Evolutionary conservation across 2,329 filamentous ascomycete genomes (phyloP).

Genomic region (Paraphaeosphaeria sporulosa): DNA sequence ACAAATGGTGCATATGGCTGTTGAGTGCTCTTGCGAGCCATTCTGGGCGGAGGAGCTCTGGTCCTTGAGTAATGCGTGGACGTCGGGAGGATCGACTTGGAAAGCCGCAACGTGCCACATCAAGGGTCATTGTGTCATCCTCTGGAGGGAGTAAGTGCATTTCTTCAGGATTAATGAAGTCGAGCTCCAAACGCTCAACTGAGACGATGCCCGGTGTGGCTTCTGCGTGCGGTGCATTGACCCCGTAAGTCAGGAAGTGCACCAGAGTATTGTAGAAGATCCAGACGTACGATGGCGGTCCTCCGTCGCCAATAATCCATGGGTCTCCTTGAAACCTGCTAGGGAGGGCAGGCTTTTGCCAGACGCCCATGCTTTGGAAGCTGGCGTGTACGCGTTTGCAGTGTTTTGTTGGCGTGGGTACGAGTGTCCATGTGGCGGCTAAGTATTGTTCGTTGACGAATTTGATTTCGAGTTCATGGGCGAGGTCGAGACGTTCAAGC

Average conservation of each 20-base stretch:
- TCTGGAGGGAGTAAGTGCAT: not conserved
- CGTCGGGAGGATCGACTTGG: not conserved
- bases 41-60: slow-evolving; percentile 10
- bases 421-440: slow-evolving; percentile 7
- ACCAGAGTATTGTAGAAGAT: slow-evolving; percentile 6
- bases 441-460: slow-evolving; percentile 12
- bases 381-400: slow-evolving; percentile 1
- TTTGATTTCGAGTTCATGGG: slow-evolving; percentile 12
- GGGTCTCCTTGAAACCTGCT: not conserved
- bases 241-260: slow-evolving; percentile 6
- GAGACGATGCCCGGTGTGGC: not conserved
- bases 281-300: slow-evolving; percentile 11
- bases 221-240: not conserved
- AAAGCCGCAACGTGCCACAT: not conserved
- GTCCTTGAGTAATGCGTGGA: not conserved
- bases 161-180: slow-evolving; percentile 14
- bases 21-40: not conserved
- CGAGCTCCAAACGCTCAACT: slow-evolving; percentile 10
- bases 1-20: not conserved
- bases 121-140: not conserved
- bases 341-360: not conserved
- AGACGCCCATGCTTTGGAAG: slow-evolving; percentile 12
- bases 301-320: slow-evolving; percentile 4
- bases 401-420: not conserved
- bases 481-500: not conserved